phyloP scores from a whole-genome alignment of 371 early-diverging fungal genomes.

The Actinomortierella wolfii region DNA sequence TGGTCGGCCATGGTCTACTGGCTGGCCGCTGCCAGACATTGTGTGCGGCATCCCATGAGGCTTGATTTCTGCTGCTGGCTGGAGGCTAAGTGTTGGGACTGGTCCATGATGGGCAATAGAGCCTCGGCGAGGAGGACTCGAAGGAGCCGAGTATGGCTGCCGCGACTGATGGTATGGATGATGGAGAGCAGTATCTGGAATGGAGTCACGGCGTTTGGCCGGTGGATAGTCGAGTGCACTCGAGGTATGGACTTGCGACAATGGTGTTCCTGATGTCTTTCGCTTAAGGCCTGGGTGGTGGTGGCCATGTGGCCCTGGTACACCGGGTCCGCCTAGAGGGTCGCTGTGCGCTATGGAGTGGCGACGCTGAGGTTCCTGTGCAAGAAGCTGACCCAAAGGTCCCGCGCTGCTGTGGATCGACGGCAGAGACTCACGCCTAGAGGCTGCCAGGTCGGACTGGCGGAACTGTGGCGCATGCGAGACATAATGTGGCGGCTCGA shows the following conservation, averaged over 20 bases:
- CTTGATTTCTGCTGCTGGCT: slow-evolving; percentile 39
- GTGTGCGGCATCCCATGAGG: slow-evolving; percentile 3
- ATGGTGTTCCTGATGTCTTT: slow-evolving; percentile 29
- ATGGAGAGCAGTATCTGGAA: slow-evolving; percentile 22
- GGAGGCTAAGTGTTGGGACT: slow-evolving; percentile 28
- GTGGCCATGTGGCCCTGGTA: slow-evolving; percentile 3
- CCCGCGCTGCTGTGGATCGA: slow-evolving; percentile 34
- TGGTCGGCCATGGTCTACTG: slow-evolving; percentile 25
- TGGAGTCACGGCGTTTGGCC: slow-evolving; percentile 36
- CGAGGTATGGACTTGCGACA: slow-evolving; percentile 45
- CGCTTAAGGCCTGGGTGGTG: slow-evolving; percentile 24
- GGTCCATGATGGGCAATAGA: slow-evolving; percentile 23
- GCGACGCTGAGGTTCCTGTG: slow-evolving; percentile 52
- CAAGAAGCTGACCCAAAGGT: slow-evolving; percentile 42
- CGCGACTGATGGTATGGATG: slow-evolving; percentile 2
- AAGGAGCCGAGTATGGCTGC: slow-evolving; percentile 56
- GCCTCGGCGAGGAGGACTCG: slow-evolving; percentile 56
- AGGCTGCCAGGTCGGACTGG: slow-evolving; percentile 14
- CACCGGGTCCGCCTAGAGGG: slow-evolving; percentile 21
- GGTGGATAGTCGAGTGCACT: slow-evolving; percentile 21
- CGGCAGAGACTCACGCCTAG: slow-evolving; percentile 53
- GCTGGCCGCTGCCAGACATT: background rate
- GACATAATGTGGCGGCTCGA: too few relatives aligned
- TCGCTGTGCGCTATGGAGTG: slow-evolving; percentile 63
- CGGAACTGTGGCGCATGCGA: slow-evolving; percentile 5